Base-by-base conservation (phyloP, 2,329 filamentous ascomycete genomes). In the Aspergillus intermedius region DNA sequence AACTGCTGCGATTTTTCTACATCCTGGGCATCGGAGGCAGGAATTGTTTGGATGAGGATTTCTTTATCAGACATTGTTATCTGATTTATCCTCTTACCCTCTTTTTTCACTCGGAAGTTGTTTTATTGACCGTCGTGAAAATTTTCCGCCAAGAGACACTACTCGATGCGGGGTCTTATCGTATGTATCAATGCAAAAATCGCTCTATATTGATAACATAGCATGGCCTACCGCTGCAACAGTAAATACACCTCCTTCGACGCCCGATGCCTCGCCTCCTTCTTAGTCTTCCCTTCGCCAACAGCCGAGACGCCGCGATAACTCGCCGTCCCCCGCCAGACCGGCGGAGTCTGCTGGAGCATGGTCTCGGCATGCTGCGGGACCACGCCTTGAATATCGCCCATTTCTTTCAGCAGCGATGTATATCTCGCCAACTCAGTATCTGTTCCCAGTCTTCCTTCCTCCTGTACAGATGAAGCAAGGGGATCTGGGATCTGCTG, bases 331-430 rank as follows among this genome's bases (percentile, higher is more conserved):
- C n/a, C 41, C 13, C 23, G 23, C 22, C 23, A 43, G 8, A 43
- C 13, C 22, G 41, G 23, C 41, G 41, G 41, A 17, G 21, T 49
- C 46, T 28, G 49, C 52, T 15, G 52, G 50, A 25, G 5, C 22
- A 43, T 43, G 3, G 13, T 43, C 30, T 49, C 17, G 41, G 66
- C 45, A 53, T 67, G 64, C 28, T 65, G 58, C 4, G 61, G 67
- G 7, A 67, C 65, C 46, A 67, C 41, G 42, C 64, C 66, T 13
- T 55, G 56, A 41, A 59, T 67, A 9, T 64, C 61, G 22, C 55
- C 54, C 1, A 56, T 59, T 1, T 62, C 63, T 47, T 8, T 40
- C 30, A 15, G 39, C 50, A 4, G 53, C 44, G 17, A 51, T 54
- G 8, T 50, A 44, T 37, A 48, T 15, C n/a, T 54, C 46, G 39